Percentiles rank a stretch among this genome's conserved stretches.
phyloP scores from a whole-genome alignment of 2,329 filamentous ascomycete genomes.

The Sporothrix humicola region DNA sequence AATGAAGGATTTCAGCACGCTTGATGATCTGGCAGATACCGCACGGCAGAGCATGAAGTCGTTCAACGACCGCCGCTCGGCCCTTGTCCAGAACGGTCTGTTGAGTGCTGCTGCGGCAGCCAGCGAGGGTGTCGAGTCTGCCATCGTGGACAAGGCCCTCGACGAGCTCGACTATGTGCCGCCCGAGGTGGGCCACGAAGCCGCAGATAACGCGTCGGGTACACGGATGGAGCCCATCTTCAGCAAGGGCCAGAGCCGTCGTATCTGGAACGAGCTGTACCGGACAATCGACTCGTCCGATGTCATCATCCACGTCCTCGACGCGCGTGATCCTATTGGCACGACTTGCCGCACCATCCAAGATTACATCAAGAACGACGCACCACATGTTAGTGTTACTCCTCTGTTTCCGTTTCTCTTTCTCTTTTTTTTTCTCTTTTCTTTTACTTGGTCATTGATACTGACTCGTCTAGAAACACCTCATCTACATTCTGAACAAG shows the following conservation, averaged over 20 bases:
- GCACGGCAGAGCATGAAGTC: constrained; percentile 79
- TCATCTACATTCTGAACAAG: constrained; percentile 89
- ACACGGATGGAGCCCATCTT: constrained; percentile 83
- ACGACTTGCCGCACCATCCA: constrained; percentile 89
- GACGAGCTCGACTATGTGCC: constrained; percentile 46
- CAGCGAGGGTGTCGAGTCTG: constrained; percentile 55
- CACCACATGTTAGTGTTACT: constrained; percentile 65
- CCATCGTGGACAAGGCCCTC: constrained; percentile 45
- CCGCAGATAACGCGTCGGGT: constrained; percentile 51
- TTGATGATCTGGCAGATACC: constrained; percentile 80
- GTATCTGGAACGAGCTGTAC: constrained; percentile 90
- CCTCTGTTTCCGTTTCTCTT: background rate
- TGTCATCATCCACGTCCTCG: constrained; percentile 92
- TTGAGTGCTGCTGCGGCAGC: constrained; percentile 63
- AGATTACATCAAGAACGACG: constrained; percentile 91
- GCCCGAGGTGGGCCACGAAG: constrained; percentile 34
- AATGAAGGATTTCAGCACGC: constrained; percentile 68
- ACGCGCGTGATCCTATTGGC: constrained; percentile 86
- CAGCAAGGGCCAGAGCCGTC: constrained; percentile 90
- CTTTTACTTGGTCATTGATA: background rate
- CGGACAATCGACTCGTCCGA: constrained; percentile 89
- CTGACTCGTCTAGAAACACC: constrained; percentile 66
- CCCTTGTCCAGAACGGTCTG: constrained; percentile 73
- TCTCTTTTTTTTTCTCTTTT: background rate
- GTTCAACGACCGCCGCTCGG: constrained; percentile 72